phyloP scores from a whole-genome alignment of 2,329 filamentous ascomycete species.

The Sporothrix humicola region DNA sequence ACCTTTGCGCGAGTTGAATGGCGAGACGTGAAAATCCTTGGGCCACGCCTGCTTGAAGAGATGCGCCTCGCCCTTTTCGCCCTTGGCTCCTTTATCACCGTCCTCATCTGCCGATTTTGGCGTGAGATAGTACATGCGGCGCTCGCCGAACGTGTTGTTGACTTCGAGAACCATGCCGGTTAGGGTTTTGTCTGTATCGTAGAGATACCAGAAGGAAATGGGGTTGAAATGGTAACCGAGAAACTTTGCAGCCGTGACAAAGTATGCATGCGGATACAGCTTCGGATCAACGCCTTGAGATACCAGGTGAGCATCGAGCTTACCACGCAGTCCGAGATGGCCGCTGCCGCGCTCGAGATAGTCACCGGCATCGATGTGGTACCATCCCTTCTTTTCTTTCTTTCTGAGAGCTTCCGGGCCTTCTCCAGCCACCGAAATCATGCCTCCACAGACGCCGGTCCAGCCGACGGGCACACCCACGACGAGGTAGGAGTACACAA shows the following conservation, averaged over 20 bases:
- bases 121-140: conserved; percentile 66
- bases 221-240: conserved; percentile 76
- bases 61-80: conserved; percentile 19
- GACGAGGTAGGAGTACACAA: conserved; percentile 72
- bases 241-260: conserved; percentile 73
- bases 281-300: conserved; percentile 62
- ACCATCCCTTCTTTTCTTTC: conserved; percentile 53
- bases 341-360: conserved; percentile 63
- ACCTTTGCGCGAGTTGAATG: conserved; percentile 70
- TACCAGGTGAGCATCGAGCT: conserved; percentile 64
- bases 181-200: conserved; percentile 62
- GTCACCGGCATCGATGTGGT: conserved; percentile 63
- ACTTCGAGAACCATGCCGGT: conserved; percentile 73
- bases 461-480: conserved; percentile 72
- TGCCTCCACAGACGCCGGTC: conserved; percentile 58
- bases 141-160: conserved; percentile 77
- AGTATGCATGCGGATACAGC: conserved; percentile 70
- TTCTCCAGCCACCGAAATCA: conserved; percentile 54
- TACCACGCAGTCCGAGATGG: conserved; percentile 63
- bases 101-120: conserved; percentile 7
- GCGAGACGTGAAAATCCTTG: conserved; percentile 79
- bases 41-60: conserved; percentile 60
- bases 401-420: conserved; percentile 29
- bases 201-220: conserved; percentile 80
- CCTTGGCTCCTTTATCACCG: not conserved